phyloP scores from a whole-genome alignment of 202 grass and related monocot genomes.

The Eragrostis tef region DNA sequence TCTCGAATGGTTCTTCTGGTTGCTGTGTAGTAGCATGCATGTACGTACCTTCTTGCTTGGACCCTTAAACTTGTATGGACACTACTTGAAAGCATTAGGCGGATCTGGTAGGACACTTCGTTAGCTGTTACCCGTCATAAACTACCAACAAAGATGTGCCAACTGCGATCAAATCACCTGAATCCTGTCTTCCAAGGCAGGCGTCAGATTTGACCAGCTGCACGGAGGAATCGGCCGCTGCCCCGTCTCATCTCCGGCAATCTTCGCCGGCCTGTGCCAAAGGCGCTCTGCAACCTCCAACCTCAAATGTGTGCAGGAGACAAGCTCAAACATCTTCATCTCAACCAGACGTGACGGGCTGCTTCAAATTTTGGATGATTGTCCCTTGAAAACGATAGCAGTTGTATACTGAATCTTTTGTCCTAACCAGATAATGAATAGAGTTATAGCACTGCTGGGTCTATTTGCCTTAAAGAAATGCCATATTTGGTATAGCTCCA shows the following conservation, averaged over 20 bases:
- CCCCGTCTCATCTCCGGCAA: too few relatives aligned
- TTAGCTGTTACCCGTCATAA: not conserved
- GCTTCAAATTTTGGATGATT: not conserved
- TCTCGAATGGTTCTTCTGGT: not conserved
- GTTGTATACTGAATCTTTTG: not conserved
- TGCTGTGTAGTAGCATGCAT: not conserved
- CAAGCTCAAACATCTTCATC: not conserved
- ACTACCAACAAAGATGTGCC: not conserved
- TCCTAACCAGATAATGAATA: not conserved
- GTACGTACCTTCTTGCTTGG: not conserved
- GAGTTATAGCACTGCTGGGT: not conserved
- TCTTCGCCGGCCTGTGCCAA: not conserved
- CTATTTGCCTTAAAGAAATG: conserved; percentile 32
- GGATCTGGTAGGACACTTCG: not conserved
- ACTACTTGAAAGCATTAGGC: not conserved
- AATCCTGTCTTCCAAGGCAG: not conserved
- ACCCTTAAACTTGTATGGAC: not conserved
- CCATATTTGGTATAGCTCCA: conserved; percentile 18
- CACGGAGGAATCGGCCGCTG: not conserved
- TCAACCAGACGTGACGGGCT: not conserved
- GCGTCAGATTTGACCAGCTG: not conserved
- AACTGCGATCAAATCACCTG: not conserved
- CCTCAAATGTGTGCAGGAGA: not conserved
- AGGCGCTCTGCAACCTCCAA: not conserved
- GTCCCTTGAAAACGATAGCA: not conserved